Evolutionary conservation across 2,329 filamentous ascomycete species (phyloP), one percentile per base, ranked within the genome.

Genomic region (Bertia moriformis): DNA sequence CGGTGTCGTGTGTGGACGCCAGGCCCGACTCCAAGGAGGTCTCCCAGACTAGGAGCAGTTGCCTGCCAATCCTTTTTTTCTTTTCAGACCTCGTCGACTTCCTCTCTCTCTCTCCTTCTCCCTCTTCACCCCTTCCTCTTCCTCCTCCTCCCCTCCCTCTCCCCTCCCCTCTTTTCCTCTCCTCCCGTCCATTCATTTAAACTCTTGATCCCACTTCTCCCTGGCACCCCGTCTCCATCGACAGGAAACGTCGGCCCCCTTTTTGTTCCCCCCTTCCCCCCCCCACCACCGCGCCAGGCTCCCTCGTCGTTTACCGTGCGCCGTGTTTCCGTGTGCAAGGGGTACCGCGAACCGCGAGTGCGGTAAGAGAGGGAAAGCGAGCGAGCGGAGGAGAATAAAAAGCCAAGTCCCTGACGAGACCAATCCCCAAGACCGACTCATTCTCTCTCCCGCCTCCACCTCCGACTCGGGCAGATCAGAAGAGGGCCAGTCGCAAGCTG

Each of bases 71-170:
- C 22, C 22, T 27, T 27, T 27, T 27, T 27, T 7, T 27, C 22
- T 27, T 27, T n/a, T n/a, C n/a, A 7, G 22, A 27, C 7, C 22
- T 27, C n/a, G 7, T 27, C 22, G 22, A 27, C 22, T 10, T 10
- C 22, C 22, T 27, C n/a, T n/a, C n/a, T 45, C 54, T 46, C 43
- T 48, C 44, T 43, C 44, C 49, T 48, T 49, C 53, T 51, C 50
- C 54, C 51, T 47, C 49, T 55, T 53, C 53, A 51, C 58, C 61
- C 64, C 64, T 65, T 69, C 65, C 69, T 66, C 62, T 71, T 71
- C 62, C 37, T 38, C 15, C 29, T 22, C 43, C 45, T 46, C 44
- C 41, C 43, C 45, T 46, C 45, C 44, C 44, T 46, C 46, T 49
- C 48, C 48, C 32, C 27, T 42, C 40, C 38, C 36, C 18, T n/a